A percentile compares a stretch with the other conserved stretches of the same genome.
phyloP scores from a whole-genome alignment of 192 early-diverging fungal genomes.

The Backusella westeae region DNA sequence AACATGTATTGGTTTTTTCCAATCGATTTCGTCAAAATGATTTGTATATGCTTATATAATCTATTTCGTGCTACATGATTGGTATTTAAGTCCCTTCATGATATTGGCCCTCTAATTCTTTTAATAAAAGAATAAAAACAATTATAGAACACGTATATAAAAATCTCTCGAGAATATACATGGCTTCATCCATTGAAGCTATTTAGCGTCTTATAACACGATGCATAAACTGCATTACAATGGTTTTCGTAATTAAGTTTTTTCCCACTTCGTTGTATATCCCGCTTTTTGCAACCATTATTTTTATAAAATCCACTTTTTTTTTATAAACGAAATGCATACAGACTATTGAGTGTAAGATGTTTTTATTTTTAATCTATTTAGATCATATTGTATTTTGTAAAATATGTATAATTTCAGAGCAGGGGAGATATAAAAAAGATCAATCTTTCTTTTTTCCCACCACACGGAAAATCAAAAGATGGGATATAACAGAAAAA shows the following conservation, averaged over 20 bases:
- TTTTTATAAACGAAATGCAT: neutral
- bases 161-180: neutral
- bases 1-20: too few relatives aligned
- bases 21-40: too few relatives aligned
- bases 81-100: neutral
- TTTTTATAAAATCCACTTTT: neutral
- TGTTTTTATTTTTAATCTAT: neutral
- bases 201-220: neutral
- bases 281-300: neutral
- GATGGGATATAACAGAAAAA: slow-evolving; percentile 6
- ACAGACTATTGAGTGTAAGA: neutral
- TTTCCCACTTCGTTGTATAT: neutral
- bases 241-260: neutral
- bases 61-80: neutral
- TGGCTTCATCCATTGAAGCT: neutral
- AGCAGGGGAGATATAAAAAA: neutral
- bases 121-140: neutral
- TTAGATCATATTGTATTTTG: neutral
- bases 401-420: neutral
- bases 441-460: neutral
- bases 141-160: neutral
- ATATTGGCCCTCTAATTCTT: neutral
- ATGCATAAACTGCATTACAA: neutral
- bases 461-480: neutral
- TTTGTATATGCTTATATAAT: neutral